Base-by-base conservation (phyloP, 2,329 filamentous ascomycete species). In the Daldinia sp. region DNA sequence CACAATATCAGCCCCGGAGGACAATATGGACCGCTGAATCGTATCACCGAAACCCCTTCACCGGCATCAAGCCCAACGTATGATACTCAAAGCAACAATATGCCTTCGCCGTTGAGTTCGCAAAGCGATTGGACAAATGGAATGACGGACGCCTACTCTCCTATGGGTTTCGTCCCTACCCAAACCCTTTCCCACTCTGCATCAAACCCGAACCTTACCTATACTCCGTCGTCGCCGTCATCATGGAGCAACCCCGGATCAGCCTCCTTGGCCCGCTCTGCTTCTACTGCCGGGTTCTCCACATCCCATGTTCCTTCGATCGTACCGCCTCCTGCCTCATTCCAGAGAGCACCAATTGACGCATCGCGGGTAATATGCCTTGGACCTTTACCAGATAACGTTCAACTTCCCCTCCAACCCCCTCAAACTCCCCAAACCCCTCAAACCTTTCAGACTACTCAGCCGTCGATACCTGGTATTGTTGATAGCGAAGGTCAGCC, bases 291-390 rank as follows among this genome's bases (percentile, higher is more conserved):
- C 3, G 61, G 68, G 3, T 71, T 74, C 1, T 45, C 63, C 13
- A 63, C 60, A 6, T 72, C 68, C 5, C 59, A 66, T 6, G 66
- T 70, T 4, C 58, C 54, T 5, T 59, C 56, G 29, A 49, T 70
- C 3, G 50, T 70, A n/a, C 64, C 75, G 9, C 72, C 75, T 11
- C 67, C 73, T 3, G 74, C 78, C 1, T 72, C 73, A 8, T 74
- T 79, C 39, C 83, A 85, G 56, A 77, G 80, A 32, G 79, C 80
- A 0, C 80, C 81, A 1, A 86, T 88, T 57, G 82, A 85, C 63
- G 77, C 83, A 1, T 78, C 79, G 3, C 80, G 81, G 15, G 79
- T 87, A 2, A 76, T 87, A 0, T 87, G 83, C 58, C 76, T 87
- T 0, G 86, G 86, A 0, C 81, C 82, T 4, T 69, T 88, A 3